phyloP scores from a whole-genome alignment of 306 rosid genomes.

The Comarum palustre region DNA sequence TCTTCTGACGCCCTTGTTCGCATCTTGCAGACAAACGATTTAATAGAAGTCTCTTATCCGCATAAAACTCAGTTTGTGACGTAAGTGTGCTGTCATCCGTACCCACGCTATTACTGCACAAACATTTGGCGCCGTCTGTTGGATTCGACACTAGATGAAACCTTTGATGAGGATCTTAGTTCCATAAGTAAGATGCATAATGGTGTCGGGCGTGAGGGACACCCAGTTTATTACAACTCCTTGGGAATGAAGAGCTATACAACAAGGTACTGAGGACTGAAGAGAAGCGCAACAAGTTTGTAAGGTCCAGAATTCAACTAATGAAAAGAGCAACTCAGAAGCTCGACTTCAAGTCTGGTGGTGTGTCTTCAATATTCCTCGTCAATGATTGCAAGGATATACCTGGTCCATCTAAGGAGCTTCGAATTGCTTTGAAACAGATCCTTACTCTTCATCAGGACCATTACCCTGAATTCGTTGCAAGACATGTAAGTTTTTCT shows the following conservation, averaged over 20 bases:
- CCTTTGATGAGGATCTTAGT: constrained; percentile 33
- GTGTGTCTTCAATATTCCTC: constrained; percentile 56
- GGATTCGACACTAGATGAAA: constrained; percentile 45
- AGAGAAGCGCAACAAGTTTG: constrained; percentile 50
- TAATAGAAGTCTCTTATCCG: too few species aligned
- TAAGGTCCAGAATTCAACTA: constrained; percentile 62
- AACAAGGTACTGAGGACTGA: constrained; percentile 59
- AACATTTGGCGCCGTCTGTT: too few species aligned
- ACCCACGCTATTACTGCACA: too few species aligned
- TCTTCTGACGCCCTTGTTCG: too few species aligned
- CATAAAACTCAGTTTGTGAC: too few species aligned
- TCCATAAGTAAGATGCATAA: constrained; percentile 46
- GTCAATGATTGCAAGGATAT: constrained; percentile 66
- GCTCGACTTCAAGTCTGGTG: constrained; percentile 59
- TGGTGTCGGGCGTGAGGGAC: constrained; percentile 59
- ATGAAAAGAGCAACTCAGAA: constrained; percentile 61
- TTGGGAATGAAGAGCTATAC: constrained; percentile 55
- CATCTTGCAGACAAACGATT: too few species aligned
- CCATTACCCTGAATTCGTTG: constrained; percentile 71
- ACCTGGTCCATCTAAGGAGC: constrained; percentile 63
- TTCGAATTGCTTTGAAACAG: constrained; percentile 67
- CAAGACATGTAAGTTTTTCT: constrained; percentile 35
- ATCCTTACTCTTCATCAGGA: constrained; percentile 67
- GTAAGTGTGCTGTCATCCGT: too few species aligned
- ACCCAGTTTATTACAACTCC: constrained; percentile 68